These are phyloP conservation scores for Adenanthera pavonina DNA, from an alignment of 306 rosid genomes.

Conservation along the genomic window DNA sequence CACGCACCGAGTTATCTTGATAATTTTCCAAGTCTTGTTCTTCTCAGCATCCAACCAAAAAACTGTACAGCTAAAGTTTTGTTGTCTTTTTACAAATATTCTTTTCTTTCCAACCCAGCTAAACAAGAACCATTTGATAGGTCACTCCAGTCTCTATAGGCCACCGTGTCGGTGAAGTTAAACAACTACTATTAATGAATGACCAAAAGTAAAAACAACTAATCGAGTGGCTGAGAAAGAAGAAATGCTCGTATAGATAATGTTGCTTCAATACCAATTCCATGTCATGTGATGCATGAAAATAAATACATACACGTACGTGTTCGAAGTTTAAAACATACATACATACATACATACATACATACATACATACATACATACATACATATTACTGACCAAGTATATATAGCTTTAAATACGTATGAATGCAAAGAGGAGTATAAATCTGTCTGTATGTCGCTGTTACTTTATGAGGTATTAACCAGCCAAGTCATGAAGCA, in stretches of 20 bases:
- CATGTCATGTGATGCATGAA: constrained; percentile 29
- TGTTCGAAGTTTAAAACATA: constrained; percentile 34
- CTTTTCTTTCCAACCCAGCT: constrained; percentile 24
- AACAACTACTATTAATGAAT: not conserved
- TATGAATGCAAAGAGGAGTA: constrained; percentile 27
- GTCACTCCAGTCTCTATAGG: not conserved
- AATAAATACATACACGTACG: constrained; percentile 23
- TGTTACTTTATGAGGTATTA: constrained; percentile 2
- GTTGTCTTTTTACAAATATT: constrained; percentile 42
- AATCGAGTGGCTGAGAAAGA: too few species aligned
- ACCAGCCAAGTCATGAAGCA: constrained; percentile 82
- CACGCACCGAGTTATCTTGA: constrained; percentile 29
- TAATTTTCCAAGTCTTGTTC: constrained; percentile 52
- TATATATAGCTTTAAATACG: constrained; percentile 39
- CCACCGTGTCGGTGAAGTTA: not conserved
- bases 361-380: constrained; percentile 1
- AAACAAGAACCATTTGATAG: not conserved
- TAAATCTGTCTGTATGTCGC: not conserved
- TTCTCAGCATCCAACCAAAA: constrained; percentile 45
- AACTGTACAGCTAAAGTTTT: constrained; percentile 47
- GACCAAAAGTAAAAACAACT: too few species aligned
- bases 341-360: not conserved
- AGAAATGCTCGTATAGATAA: too few species aligned
- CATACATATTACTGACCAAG: not conserved
- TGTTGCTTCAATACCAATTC: not conserved